A percentile compares a stretch with the other conserved stretches of the same genome.
These are phyloP conservation scores for Nannochloris sp. DNA, from an alignment of 139 green algal genomes.

Conservation along the genomic window DNA sequence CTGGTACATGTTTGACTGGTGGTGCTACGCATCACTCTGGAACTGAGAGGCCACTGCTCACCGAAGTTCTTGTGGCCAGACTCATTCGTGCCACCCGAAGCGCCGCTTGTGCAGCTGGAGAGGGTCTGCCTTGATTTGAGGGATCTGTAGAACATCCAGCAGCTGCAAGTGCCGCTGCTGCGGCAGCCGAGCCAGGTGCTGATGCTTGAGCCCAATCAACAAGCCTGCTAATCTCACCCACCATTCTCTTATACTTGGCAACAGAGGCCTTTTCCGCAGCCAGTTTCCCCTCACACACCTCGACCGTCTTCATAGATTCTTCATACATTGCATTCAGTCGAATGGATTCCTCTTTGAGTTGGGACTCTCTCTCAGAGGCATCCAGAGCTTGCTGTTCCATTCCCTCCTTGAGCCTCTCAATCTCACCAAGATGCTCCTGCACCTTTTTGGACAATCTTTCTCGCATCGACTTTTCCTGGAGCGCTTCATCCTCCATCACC, in stretches of 20 bases:
- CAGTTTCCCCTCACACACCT: conserved; percentile 10
- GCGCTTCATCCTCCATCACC: too few species aligned
- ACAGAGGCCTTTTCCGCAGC: conserved; percentile 8
- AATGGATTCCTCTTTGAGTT: not conserved
- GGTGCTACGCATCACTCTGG: too few species aligned
- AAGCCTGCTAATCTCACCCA: conserved; percentile 25
- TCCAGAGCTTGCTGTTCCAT: conserved; percentile 11
- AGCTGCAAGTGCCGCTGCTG: conserved; percentile 6
- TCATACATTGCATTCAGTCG: not conserved
- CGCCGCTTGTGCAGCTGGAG: conserved; percentile 5
- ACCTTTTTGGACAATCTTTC: not conserved
- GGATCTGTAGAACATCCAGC: not conserved
- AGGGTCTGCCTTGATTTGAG: not conserved
- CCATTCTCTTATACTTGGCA: conserved; percentile 27
- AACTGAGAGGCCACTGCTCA: not conserved
- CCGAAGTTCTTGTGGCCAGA: not conserved
- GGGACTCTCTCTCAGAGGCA: not conserved
- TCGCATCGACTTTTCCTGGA: too few species aligned
- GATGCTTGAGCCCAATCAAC: conserved; percentile 28
- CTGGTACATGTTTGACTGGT: too few species aligned
- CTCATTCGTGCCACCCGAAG: conserved; percentile 9
- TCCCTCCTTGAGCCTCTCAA: conserved; percentile 1
- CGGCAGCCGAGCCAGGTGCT: not conserved
- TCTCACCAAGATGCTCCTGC: not conserved
- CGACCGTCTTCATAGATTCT: conserved; percentile 5